Conservation (phyloP, 164 flowering plant species). For the Malania oleifera region DNA sequence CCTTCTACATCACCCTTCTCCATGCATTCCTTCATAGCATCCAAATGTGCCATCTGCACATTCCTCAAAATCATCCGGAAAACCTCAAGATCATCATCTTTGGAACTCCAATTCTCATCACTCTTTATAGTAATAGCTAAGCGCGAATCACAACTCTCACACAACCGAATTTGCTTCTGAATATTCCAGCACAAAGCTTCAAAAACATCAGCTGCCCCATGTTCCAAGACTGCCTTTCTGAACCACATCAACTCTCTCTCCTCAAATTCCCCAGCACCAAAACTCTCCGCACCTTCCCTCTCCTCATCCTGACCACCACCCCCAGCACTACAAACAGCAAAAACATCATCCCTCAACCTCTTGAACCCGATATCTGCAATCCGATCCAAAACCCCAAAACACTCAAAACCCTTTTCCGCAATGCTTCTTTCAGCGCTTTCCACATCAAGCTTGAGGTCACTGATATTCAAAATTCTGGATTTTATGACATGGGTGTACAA, state of each 20-base stretch:
- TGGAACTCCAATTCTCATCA: conserved; percentile 21
- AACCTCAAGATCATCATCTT: conserved; percentile 35
- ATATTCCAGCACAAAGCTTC: conserved; percentile 70
- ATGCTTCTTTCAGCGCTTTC: conserved; percentile 26
- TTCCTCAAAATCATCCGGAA: conserved; percentile 41
- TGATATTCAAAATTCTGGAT: conserved; percentile 41
- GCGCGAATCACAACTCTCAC: conserved; percentile 39
- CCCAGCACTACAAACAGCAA: neutral
- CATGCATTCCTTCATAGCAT: conserved; percentile 47
- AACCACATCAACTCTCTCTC: conserved; percentile 54
- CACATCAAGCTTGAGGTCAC: conserved; percentile 19
- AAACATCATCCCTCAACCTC: conserved; percentile 41
- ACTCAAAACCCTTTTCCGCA: conserved; percentile 23
- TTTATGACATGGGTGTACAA: conserved; percentile 45
- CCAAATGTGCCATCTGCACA: conserved; percentile 76
- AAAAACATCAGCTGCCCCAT: conserved; percentile 42
- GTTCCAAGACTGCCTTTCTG: conserved; percentile 45
- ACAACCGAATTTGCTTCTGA: conserved; percentile 45
- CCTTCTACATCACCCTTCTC: conserved; percentile 41
- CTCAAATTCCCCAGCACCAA: conserved; percentile 17
- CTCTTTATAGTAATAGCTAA: conserved; percentile 41
- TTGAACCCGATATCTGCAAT: conserved; percentile 49
- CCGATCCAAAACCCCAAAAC: conserved; percentile 31
- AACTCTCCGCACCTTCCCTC: conserved; percentile 7
- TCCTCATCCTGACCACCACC: conserved; percentile 12